These are phyloP conservation scores for Metschnikowia reukaufii DNA, from an alignment of 805 yeast species.

Conservation along the genomic window DNA sequence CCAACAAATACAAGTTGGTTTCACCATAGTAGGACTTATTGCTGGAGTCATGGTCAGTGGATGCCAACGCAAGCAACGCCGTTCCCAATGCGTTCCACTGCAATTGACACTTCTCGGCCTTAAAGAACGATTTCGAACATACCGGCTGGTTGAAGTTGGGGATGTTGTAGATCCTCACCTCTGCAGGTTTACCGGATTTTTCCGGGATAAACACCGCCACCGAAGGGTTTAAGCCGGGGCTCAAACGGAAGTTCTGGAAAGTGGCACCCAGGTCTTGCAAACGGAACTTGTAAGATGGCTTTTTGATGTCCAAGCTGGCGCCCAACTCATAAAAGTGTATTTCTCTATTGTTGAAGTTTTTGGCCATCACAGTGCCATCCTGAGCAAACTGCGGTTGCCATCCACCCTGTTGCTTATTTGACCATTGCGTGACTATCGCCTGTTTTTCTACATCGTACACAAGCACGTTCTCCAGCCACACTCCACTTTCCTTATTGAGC, in stretches of 20 bases:
- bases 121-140: constrained; percentile 85
- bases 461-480: constrained; percentile 76
- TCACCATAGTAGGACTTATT: constrained; percentile 97
- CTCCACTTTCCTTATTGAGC: constrained; percentile 62
- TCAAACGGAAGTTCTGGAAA: constrained; percentile 58
- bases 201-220: constrained; percentile 91
- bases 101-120: constrained; percentile 90
- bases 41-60: constrained; percentile 92
- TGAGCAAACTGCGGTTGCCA: constrained; percentile 91
- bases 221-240: constrained; percentile 88
- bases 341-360: constrained; percentile 55
- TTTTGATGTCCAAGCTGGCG: constrained; percentile 31
- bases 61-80: constrained; percentile 87
- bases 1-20: constrained; percentile 84
- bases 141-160: constrained; percentile 77
- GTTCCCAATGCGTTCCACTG: constrained; percentile 96
- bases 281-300: constrained; percentile 59
- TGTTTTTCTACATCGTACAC: constrained; percentile 57
- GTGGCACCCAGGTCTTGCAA: constrained; percentile 51
- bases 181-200: constrained; percentile 83
- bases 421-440: constrained; percentile 57
- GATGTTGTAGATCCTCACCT: constrained; percentile 77
- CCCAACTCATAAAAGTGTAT: constrained; percentile 65
- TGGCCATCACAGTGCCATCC: constrained; percentile 72
- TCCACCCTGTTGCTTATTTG: constrained; percentile 79